These are phyloP conservation scores for Botrytis pseudocinerea DNA, from an alignment of 2,329 filamentous ascomycete genomes.

Conservation along the genomic window DNA sequence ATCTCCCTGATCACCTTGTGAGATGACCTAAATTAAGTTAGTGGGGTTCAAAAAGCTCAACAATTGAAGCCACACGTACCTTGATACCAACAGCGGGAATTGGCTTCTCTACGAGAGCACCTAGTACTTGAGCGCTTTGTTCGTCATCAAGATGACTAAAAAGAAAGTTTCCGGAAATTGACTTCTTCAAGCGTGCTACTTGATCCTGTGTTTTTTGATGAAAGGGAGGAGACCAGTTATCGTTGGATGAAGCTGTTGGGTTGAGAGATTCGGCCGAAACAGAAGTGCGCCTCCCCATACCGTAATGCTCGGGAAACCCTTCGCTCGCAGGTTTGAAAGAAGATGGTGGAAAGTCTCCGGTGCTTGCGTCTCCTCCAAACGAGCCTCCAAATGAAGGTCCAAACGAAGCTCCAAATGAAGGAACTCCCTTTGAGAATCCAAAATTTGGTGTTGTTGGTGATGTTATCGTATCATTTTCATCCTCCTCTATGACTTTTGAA, in stretches of 20 bases:
- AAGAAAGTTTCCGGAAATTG: slow-evolving; percentile 87
- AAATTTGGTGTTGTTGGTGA: slow-evolving; percentile 71
- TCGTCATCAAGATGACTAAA: slow-evolving; percentile 96
- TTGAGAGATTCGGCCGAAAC: slow-evolving; percentile 97
- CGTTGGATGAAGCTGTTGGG: slow-evolving; percentile 76
- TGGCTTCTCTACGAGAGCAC: slow-evolving; percentile 89
- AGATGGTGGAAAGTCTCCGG: slow-evolving; percentile 49
- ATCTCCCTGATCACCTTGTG: slow-evolving; percentile 92
- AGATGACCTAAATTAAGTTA: slow-evolving; percentile 68
- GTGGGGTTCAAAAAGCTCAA: slow-evolving; percentile 5
- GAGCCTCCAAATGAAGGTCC: slow-evolving; percentile 45
- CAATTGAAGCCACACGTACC: slow-evolving; percentile 43
- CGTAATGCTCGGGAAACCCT: slow-evolving; percentile 88
- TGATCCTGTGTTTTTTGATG: slow-evolving; percentile 85
- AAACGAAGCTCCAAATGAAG: slow-evolving; percentile 38
- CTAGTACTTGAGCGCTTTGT: slow-evolving; percentile 81
- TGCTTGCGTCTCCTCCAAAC: slow-evolving; percentile 50
- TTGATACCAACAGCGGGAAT: slow-evolving; percentile 87
- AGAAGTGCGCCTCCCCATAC: slow-evolving; percentile 88
- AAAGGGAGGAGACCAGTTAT: slow-evolving; percentile 86
- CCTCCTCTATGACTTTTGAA: slow-evolving; percentile 47
- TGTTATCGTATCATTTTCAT: slow-evolving; percentile 72
- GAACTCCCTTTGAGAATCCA: slow-evolving; percentile 45
- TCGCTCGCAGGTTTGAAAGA: slow-evolving; percentile 49
- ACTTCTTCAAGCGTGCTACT: slow-evolving; percentile 71